Conservation (phyloP, 352 stramenopile genomes). For the Pythium myriotylum region DNA sequence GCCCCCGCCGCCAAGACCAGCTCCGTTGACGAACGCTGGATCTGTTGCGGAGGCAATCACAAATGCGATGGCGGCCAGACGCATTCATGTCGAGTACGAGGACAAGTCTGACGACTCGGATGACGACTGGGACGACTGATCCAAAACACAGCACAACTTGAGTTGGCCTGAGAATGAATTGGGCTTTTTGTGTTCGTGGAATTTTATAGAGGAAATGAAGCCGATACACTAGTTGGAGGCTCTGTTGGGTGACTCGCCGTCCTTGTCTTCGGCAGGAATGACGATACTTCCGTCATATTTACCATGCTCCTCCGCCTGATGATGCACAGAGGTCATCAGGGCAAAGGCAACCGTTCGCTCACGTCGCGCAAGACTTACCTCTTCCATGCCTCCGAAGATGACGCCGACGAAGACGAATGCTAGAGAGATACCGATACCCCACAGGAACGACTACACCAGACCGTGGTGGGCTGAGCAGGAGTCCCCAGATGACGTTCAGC, state of each 20-base stretch:
- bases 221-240: background rate
- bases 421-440: slow-evolving; percentile 75
- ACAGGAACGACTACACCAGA: slow-evolving; percentile 66
- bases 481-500: too few relatives aligned
- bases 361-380: slow-evolving; percentile 30
- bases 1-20: slow-evolving; percentile 29
- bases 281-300: slow-evolving; percentile 3
- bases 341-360: background rate
- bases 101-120: slow-evolving; percentile 76
- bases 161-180: slow-evolving; percentile 1
- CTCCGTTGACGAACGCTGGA: slow-evolving; percentile 39
- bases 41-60: slow-evolving; percentile 83
- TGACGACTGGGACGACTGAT: slow-evolving; percentile 74
- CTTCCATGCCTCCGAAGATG: slow-evolving; percentile 70
- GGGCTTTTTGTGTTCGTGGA: background rate
- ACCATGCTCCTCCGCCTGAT: slow-evolving; percentile 1
- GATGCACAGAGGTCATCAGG: background rate
- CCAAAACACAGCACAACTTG: background rate
- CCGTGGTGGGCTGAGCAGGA: too few relatives aligned
- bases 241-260: background rate
- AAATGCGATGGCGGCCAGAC: slow-evolving; percentile 77
- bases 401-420: slow-evolving; percentile 73
- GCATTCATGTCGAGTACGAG: slow-evolving; percentile 84
- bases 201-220: slow-evolving; percentile 2
- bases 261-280: background rate